Conservation (phyloP, 2,329 filamentous ascomycete species). For the Lecanicillium sp. region DNA sequence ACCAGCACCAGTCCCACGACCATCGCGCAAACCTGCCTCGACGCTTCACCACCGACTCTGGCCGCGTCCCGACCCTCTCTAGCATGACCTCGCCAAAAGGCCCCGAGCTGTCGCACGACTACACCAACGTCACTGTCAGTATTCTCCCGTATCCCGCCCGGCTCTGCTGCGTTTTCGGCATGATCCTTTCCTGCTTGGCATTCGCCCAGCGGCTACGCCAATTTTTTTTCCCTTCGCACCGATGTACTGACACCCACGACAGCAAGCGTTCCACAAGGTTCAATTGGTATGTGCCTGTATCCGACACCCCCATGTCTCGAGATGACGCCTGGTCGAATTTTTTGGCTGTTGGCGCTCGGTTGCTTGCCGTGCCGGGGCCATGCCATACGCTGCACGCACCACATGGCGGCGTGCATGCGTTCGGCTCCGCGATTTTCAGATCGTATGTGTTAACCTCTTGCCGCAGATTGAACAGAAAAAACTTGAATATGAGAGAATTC, state of each 20-base stretch:
- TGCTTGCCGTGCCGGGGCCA: neutral
- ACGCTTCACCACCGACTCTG: slow-evolving; percentile 88
- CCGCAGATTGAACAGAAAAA: slow-evolving; percentile 87
- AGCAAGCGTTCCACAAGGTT: slow-evolving; percentile 62
- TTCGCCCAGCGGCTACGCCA: neutral
- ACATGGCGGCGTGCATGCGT: neutral
- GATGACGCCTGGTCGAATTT: neutral
- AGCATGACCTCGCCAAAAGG: slow-evolving; percentile 50
- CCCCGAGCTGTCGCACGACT: slow-evolving; percentile 44
- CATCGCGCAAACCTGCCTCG: slow-evolving; percentile 74
- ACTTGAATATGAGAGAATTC: slow-evolving; percentile 82
- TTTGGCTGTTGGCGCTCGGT: slow-evolving; percentile 1
- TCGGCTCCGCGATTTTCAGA: neutral
- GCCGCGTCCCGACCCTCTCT: slow-evolving; percentile 70
- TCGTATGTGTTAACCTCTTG: slow-evolving; percentile 29
- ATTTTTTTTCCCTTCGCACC: neutral
- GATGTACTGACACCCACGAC: neutral
- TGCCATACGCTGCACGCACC: neutral
- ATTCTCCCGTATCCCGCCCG: neutral
- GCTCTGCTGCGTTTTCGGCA: neutral
- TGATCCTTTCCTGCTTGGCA: neutral
- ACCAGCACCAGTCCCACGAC: slow-evolving; percentile 57
- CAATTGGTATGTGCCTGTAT: slow-evolving; percentile 59
- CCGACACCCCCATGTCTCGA: slow-evolving; percentile 9
- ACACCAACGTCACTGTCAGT: slow-evolving; percentile 33